Conservation (phyloP, 2,329 filamentous ascomycete genomes). For the Thelonectria blattea region DNA sequence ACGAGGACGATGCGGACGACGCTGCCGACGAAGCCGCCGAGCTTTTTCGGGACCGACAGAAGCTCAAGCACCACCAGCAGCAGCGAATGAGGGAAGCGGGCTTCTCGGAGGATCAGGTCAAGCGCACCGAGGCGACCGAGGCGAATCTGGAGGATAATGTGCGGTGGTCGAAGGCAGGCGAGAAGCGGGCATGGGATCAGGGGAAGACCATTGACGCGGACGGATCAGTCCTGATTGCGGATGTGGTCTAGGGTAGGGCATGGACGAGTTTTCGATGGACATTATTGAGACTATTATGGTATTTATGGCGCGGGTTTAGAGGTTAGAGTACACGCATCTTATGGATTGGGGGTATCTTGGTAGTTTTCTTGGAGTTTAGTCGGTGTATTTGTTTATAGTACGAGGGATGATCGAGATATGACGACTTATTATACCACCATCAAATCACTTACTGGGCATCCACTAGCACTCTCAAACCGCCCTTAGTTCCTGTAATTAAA, state of each 20-base stretch:
- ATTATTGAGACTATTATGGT: neutral
- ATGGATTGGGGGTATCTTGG: neutral
- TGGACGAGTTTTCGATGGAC: neutral
- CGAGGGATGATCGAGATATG: neutral
- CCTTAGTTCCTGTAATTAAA: too few species aligned
- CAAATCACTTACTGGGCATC: too few species aligned
- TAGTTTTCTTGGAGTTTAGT: neutral
- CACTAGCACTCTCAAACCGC: too few species aligned
- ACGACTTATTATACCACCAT: too few species aligned
- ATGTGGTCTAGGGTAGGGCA: slow-evolving; percentile 13
- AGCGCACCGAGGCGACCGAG: slow-evolving; percentile 61
- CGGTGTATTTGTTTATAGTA: neutral
- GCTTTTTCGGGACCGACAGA: slow-evolving; percentile 77
- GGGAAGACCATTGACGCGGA: slow-evolving; percentile 50
- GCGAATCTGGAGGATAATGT: slow-evolving; percentile 69
- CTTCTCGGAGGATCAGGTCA: slow-evolving; percentile 77
- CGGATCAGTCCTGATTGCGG: slow-evolving; percentile 20
- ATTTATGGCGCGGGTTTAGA: neutral
- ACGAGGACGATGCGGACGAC: slow-evolving; percentile 56
- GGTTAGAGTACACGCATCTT: neutral
- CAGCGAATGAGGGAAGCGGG: slow-evolving; percentile 78
- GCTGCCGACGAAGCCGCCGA: slow-evolving; percentile 85
- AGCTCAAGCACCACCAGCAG: slow-evolving; percentile 76
- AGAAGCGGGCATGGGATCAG: slow-evolving; percentile 66
- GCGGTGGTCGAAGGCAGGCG: slow-evolving; percentile 72